Conservation (phyloP, 495 filamentous ascomycete species). For the Neurospora tetrasperma region DNA sequence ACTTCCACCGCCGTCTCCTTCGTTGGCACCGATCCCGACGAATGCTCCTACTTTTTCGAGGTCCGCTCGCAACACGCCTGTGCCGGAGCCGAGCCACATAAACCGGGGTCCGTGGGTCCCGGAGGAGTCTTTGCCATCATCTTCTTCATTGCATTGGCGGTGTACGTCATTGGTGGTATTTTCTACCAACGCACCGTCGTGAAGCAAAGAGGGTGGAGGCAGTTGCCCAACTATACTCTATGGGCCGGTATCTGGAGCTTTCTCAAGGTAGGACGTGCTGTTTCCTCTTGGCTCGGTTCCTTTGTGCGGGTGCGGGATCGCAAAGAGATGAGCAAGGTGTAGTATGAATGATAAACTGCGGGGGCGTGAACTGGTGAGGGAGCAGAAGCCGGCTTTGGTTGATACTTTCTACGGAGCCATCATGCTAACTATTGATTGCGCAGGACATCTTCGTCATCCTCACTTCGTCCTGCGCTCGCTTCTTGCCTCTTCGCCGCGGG, state of each 20-base stretch:
- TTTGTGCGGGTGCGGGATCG: background rate
- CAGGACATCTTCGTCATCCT: constrained; percentile 77
- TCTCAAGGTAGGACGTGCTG: constrained; percentile 49
- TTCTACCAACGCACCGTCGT: constrained; percentile 93
- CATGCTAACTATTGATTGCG: constrained; percentile 3
- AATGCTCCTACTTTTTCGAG: constrained; percentile 96
- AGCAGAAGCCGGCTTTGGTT: background rate
- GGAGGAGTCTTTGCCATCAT: constrained; percentile 90
- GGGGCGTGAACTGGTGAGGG: background rate
- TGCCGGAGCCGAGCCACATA: constrained; percentile 49
- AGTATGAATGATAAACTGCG: background rate
- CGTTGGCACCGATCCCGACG: constrained; percentile 70
- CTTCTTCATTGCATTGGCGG: constrained; percentile 68
- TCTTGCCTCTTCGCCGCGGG: constrained; percentile 52
- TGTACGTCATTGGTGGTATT: constrained; percentile 85
- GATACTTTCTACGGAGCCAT: background rate
- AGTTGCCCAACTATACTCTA: constrained; percentile 85
- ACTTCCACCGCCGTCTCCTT: constrained; percentile 59
- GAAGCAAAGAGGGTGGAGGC: constrained; percentile 90
- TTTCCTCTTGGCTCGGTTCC: background rate
- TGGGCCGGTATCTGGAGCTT: constrained; percentile 87
- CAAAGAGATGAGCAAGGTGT: background rate
- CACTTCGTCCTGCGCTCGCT: constrained; percentile 62
- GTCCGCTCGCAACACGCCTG: constrained; percentile 82
- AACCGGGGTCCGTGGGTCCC: constrained; percentile 61